These are phyloP conservation scores for Hura crepitans DNA, from an alignment of 441 rosid species.

Conservation along the genomic window DNA sequence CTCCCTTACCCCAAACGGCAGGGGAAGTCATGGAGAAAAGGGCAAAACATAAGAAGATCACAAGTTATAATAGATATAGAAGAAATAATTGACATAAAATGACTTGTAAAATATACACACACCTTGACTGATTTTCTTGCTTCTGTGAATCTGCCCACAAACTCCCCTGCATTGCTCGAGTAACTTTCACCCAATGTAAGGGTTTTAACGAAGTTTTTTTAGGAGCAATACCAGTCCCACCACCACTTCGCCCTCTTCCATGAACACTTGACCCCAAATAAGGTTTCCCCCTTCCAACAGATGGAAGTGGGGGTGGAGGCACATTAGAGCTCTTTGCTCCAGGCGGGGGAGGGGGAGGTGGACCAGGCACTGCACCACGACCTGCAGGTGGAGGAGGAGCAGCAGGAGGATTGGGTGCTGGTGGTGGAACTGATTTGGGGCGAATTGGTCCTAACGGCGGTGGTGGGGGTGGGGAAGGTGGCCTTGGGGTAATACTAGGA, in stretches of 20 bases:
- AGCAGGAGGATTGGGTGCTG: slow-evolving; percentile 28
- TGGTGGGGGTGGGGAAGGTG: slow-evolving; percentile 23
- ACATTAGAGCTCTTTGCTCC: slow-evolving; percentile 50
- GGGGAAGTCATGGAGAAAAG: slow-evolving; percentile 5
- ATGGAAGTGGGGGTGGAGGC: slow-evolving; percentile 75
- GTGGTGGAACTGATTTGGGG: slow-evolving; percentile 40
- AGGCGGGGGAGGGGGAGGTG: slow-evolving; percentile 52
- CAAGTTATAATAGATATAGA: slow-evolving; percentile 2
- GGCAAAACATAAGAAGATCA: slow-evolving; percentile 4
- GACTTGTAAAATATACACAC: slow-evolving; percentile 20
- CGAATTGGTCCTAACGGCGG: slow-evolving; percentile 27
- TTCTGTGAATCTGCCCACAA: slow-evolving; percentile 91
- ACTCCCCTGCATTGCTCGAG: slow-evolving; percentile 90
- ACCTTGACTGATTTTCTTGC: slow-evolving; percentile 79
- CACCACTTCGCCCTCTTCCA: slow-evolving; percentile 56
- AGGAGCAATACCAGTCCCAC: slow-evolving; percentile 45
- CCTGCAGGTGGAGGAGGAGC: slow-evolving; percentile 61
- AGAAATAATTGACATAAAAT: background rate
- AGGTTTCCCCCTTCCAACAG: slow-evolving; percentile 58
- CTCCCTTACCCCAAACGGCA: background rate
- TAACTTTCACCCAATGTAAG: slow-evolving; percentile 94
- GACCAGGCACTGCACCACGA: slow-evolving; percentile 35
- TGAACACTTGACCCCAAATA: slow-evolving; percentile 33
- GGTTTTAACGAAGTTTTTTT: slow-evolving; percentile 79
- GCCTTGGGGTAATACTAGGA: slow-evolving; percentile 19